Evolutionary conservation across 192 early-diverging fungal genomes (phyloP), one percentile per base, ranked within the genome.

Genomic region (Pilobolus umbonatus): DNA sequence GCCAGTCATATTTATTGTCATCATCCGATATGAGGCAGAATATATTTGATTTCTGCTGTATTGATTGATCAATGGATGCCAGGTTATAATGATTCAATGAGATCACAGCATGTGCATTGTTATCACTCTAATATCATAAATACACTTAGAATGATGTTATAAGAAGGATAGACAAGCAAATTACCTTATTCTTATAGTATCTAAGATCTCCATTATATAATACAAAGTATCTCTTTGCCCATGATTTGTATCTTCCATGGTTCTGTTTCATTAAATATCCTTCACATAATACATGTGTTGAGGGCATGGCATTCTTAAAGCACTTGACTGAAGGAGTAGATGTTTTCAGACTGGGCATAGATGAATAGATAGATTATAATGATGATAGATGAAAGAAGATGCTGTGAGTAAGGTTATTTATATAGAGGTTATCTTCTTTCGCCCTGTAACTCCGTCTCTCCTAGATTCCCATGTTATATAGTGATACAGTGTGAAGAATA

Each of bases 241-340:
- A 65, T 28, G 64, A 32, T 34, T 24, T 49, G 15, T 46, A 57
- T 25, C 51, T 39, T 44, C 64, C 64, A 31, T 65, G 64, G 32
- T 57, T 65, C 32, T 65, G 64, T 38, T 65, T 65, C 36, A 52
- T 65, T 2, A 65, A 24, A 28, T 49, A 65, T 14, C 64, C 64
- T 53, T 59, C 31, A 11, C 24, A 19, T 36, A 17, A 10, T 12
- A 54, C 38, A 38, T 31, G 21, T 21, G 52, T 3, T 24, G 52
- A 35, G 17, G 52, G 52, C 24, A 0, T 21, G 5, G 52, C 24
- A 38, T 54, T 54, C 22, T 54, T 54, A 19, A 22, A 29, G 5
- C 0, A 5, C 38, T 54, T 54, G 1, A 54, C n/a, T n/a, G n/a
- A n/a, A n/a, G n/a, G n/a, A n/a, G n/a, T n/a, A n/a, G n/a, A n/a